Base-by-base conservation (phyloP, 106 monocot species). In the Xerophyta viscosa region DNA sequence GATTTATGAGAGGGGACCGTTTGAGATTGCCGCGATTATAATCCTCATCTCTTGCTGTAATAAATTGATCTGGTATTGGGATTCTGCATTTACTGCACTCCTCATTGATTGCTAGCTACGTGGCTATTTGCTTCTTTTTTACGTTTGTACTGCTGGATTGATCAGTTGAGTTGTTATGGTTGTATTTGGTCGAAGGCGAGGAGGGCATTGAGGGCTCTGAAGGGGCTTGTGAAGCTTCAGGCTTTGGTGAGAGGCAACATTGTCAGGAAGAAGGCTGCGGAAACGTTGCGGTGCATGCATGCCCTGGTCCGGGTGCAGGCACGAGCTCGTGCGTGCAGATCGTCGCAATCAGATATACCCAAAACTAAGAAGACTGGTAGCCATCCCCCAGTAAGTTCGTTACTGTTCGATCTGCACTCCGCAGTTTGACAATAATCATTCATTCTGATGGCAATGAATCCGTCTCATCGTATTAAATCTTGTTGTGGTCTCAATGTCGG, bases 281-380 rank as follows among this genome's bases (percentile, higher is more conserved):
- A 86, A 64, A 86, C 86, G 6, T 61, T 92, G 18, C 69, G 86
- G 0, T 92, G 91, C 72, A 82, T 92, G 86, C 82, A 92, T 28
- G 86, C 86, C 0, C 58, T 92, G 43, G 76, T 92, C 10, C 55
- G 91, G 6, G 86, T 73, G 26, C 91, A 92, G 65, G 69, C 82
- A 11, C 71, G 76, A 7, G 82, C 86, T 12, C 81, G 82, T 7
- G 74, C 85, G 6, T 61, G 57, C 57, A 61, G 86, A 2, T 57
- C 69, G 6, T 49, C 76, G 15, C 45, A 30, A n/a, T 39, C 68
- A 0, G 66, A 75, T 25, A 57, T 29, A 8, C 20, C 8, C 42
- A 26, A 54, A 5, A 31, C 61, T 24, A 37, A 46, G 20, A 67
- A 36, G 21, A 27, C 29, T 49, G 24, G 30, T 3, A 52, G 24